Evolutionary conservation across 2,329 filamentous ascomycete species (phyloP).

Genomic region (Exophiala aquamarina): DNA sequence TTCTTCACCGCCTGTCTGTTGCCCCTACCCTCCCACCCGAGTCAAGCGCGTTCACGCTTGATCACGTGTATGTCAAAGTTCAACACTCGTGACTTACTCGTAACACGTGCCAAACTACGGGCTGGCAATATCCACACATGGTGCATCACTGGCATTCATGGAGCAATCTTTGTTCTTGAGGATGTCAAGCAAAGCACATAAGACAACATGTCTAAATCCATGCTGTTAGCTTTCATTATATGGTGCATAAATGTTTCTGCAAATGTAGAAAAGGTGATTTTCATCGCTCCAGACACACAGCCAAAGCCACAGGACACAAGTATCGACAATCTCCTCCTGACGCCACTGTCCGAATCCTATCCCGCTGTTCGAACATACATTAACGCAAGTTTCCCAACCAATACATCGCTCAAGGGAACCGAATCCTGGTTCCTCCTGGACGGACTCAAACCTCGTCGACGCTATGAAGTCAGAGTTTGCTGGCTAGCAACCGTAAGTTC

Average conservation of each 20-base stretch:
- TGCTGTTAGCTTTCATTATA: not conserved
- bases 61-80: no score
- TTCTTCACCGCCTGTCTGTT: conserved; percentile 20
- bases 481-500: conserved; percentile 84
- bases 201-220: no score
- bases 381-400: conserved; percentile 65
- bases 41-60: not conserved
- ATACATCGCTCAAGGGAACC: conserved; percentile 53
- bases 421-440: conserved; percentile 79
- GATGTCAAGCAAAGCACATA: no score
- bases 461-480: conserved; percentile 90
- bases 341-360: conserved; percentile 60
- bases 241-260: conserved; percentile 43
- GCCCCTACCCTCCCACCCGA: not conserved
- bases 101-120: no score
- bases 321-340: conserved; percentile 62
- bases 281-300: conserved; percentile 66
- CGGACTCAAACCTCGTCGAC: conserved; percentile 65
- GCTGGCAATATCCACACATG: no score
- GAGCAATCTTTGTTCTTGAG: no score
- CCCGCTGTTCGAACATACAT: conserved; percentile 63
- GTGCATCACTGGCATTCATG: no score
- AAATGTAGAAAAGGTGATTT: conserved; percentile 91
- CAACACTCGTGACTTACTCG: no score
- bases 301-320: conserved; percentile 57